Percentiles rank a stretch among this genome's conserved stretches.
These are phyloP conservation scores for Colletotrichum spaethianum DNA, from an alignment of 2,329 filamentous ascomycete genomes.

Conservation along the genomic window DNA sequence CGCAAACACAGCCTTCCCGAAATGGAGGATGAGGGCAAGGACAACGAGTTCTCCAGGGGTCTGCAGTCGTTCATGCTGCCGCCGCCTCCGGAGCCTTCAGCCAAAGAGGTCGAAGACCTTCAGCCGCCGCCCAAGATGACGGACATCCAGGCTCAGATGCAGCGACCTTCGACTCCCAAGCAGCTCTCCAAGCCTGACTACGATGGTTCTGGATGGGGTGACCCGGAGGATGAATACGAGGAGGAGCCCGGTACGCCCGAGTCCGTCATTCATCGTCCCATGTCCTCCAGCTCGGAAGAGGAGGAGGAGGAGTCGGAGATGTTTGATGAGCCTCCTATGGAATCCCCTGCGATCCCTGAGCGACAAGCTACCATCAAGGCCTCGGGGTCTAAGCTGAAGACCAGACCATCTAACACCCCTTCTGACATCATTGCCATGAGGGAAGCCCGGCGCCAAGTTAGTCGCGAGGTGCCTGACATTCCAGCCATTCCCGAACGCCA, in stretches of 20 bases:
- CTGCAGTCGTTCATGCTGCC: constrained; percentile 64
- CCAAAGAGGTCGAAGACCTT: constrained; percentile 47
- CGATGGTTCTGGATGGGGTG: constrained; percentile 74
- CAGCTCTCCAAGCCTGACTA: constrained; percentile 73
- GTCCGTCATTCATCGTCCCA: constrained; percentile 88
- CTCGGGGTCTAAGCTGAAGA: constrained; percentile 88
- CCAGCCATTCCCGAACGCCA: constrained; percentile 75
- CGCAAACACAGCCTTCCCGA: constrained; percentile 23
- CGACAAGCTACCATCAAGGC: constrained; percentile 90
- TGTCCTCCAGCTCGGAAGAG: constrained; percentile 56
- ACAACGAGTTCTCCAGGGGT: constrained; percentile 57
- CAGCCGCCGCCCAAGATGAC: constrained; percentile 51
- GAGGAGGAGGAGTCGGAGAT: constrained; percentile 56
- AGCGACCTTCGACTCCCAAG: constrained; percentile 65
- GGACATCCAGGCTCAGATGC: constrained; percentile 53
- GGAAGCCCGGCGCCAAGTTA: constrained; percentile 87
- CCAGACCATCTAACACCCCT: constrained; percentile 88
- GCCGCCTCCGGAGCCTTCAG: constrained; percentile 55
- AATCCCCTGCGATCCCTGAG: constrained; percentile 81
- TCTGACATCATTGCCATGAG: constrained; percentile 89
- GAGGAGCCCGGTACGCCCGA: constrained; percentile 83
- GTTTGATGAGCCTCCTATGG: constrained; percentile 59
- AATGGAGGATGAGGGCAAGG: constrained; percentile 46
- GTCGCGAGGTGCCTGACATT: constrained; percentile 75
- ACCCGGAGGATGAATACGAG: constrained; percentile 67